A percentile compares a stretch with the other conserved stretches of the same genome.
Conservation (phyloP, 345 rosid species). For the Odontarrhena argentea region DNA sequence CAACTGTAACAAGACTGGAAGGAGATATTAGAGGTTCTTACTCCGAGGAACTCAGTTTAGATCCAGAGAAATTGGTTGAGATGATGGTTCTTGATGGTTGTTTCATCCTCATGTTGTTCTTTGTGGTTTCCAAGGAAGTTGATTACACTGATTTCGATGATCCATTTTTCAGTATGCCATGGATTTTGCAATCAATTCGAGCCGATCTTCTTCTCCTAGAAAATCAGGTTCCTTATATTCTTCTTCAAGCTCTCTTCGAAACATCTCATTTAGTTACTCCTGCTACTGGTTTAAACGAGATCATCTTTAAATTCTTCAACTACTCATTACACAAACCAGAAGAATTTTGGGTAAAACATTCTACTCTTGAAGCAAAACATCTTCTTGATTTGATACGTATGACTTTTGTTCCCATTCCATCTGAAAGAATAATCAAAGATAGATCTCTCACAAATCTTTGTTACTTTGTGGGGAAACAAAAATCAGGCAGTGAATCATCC, state of each 20-base stretch:
- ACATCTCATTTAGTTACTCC: constrained; percentile 26
- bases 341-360: constrained; percentile 27
- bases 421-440: constrained; percentile 10
- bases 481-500: neutral
- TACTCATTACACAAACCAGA: constrained; percentile 38
- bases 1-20: constrained; percentile 26
- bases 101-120: constrained; percentile 57
- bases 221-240: constrained; percentile 61
- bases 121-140: constrained; percentile 48
- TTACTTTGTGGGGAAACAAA: neutral
- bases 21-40: constrained; percentile 41
- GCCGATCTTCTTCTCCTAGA: constrained; percentile 58
- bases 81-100: constrained; percentile 68
- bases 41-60: constrained; percentile 34
- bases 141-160: constrained; percentile 42
- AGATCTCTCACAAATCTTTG: neutral
- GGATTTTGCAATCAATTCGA: constrained; percentile 50
- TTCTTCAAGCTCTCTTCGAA: constrained; percentile 47
- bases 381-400: constrained; percentile 55
- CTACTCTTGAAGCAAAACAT: constrained; percentile 41
- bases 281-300: constrained; percentile 38
- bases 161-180: constrained; percentile 51
- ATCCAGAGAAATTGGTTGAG: constrained; percentile 34
- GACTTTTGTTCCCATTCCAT: constrained; percentile 44
- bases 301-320: constrained; percentile 53